Evolutionary conservation across 2,329 filamentous ascomycete species (phyloP), one percentile per base, ranked within the genome.

Genomic region (Trichophyton schoenleinii): DNA sequence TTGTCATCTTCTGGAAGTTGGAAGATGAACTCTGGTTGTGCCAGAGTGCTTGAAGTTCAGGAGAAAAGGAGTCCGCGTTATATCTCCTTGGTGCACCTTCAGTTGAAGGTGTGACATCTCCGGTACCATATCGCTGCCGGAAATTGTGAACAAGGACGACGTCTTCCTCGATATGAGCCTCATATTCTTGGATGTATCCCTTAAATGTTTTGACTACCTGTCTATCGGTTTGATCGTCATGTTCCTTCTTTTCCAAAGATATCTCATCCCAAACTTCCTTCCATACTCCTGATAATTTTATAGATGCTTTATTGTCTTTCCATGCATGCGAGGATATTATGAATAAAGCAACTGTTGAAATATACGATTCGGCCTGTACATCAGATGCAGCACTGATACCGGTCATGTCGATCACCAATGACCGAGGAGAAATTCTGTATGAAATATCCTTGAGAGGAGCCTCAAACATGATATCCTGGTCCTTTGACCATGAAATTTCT

Each of bases 231-330:
- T 85, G 78, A 69, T 95, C 88, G 3, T 83, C 75, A 59, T 87
- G 80, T 49, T 81, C 82, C 71, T 90, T 92, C 68, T 86, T 88
- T 20, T 80, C 75, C 58, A 86, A 83, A 0, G 85, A 79, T 62
- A 96, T 82, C 70, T 97, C 91, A 8, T 82, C 80, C 85, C 91
- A 96, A 1, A 96, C 77, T 66, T 95, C 88, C 70, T 89, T 85
- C 88, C 90, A 99, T 1, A 83, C 80, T 0, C 86, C 79, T 3
- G 91, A 89, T 15, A 99, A 78, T 58, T 88, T 83, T 64, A 95
- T 72, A 63, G 87, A 87, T 1, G 89, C 83, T 71, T 95, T 97
- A 65, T 95, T 90, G 69, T 97, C 92, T 67, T 89, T 94, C 0
- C 83, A 75, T 15, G 85, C 88, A n/a, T 83, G 81, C 1, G 85